Percentiles rank a stretch among this genome's conserved stretches.
Conservation (phyloP, 2,329 filamentous ascomycete genomes). For the Aspergillus aculeatinus region DNA sequence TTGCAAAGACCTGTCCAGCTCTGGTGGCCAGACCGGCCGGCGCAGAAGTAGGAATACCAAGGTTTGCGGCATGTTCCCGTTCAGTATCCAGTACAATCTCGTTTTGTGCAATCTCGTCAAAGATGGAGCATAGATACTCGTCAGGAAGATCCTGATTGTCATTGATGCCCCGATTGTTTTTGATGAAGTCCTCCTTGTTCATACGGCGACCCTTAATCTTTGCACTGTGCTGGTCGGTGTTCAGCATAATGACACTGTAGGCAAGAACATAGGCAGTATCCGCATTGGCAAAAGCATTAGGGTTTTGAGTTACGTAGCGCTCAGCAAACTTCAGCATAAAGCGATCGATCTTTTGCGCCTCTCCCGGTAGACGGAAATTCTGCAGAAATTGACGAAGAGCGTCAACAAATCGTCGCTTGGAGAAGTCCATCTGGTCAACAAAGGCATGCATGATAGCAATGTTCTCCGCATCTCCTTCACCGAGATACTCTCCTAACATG, state of each 20-base stretch:
- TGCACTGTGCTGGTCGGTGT: slow-evolving; percentile 89
- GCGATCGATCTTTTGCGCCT: slow-evolving; percentile 98
- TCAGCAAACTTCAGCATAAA: slow-evolving; percentile 99
- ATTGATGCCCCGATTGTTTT: slow-evolving; percentile 98
- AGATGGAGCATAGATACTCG: slow-evolving; percentile 86
- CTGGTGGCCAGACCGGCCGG: slow-evolving; percentile 71
- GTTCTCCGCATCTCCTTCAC: slow-evolving; percentile 88
- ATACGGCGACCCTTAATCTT: slow-evolving; percentile 81
- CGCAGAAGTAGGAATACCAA: slow-evolving; percentile 63
- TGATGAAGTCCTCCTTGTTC: slow-evolving; percentile 97
- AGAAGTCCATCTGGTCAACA: slow-evolving; percentile 92
- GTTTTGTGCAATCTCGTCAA: slow-evolving; percentile 84
- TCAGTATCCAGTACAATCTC: slow-evolving; percentile 96
- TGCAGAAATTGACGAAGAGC: slow-evolving; percentile 88
- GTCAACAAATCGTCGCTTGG: slow-evolving; percentile 87
- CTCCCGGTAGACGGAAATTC: slow-evolving; percentile 89
- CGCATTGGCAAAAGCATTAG: slow-evolving; percentile 95
- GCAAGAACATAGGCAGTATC: slow-evolving; percentile 95
- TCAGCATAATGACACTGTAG: slow-evolving; percentile 95
- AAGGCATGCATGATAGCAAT: slow-evolving; percentile 99
- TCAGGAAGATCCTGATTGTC: slow-evolving; percentile 90
- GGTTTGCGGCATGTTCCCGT: slow-evolving; percentile 79
- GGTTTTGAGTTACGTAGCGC: slow-evolving; percentile 90
- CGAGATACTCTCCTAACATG: slow-evolving; percentile 88
- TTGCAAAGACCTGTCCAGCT: slow-evolving; percentile 85